Conservation (phyloP, 192 early-diverging fungal species). For the Thamnidium elegans region DNA sequence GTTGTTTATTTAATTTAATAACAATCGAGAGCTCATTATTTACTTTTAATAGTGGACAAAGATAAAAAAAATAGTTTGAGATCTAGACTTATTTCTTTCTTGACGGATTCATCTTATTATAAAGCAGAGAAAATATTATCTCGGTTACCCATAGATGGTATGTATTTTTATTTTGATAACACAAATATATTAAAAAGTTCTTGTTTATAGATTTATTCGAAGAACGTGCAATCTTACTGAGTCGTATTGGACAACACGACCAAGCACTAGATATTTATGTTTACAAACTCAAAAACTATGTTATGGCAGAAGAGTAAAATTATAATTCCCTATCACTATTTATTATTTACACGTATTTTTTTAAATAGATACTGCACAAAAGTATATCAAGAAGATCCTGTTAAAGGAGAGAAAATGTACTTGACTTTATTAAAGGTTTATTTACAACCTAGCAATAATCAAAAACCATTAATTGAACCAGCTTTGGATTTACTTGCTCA, state of each 20-base stretch:
- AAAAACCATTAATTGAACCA: constrained; percentile 50
- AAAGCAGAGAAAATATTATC: constrained; percentile 72
- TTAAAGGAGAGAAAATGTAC: constrained; percentile 57
- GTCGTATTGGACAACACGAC: constrained; percentile 80
- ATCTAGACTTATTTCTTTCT: constrained; percentile 57
- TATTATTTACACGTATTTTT: not conserved
- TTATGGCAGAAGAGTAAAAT: constrained; percentile 62
- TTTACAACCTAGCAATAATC: constrained; percentile 45
- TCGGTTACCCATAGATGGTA: constrained; percentile 71
- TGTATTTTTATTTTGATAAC: constrained; percentile 3
- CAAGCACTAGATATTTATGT: constrained; percentile 84
- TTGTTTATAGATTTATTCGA: constrained; percentile 62
- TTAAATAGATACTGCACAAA: constrained; percentile 58
- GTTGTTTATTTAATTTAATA: too few relatives aligned
- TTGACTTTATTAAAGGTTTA: constrained; percentile 63
- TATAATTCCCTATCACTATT: not conserved
- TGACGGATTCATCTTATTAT: constrained; percentile 69
- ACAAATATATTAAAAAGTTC: not conserved
- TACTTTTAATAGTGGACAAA: constrained; percentile 2
- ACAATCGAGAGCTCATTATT: not conserved
- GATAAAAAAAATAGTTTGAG: constrained; percentile 4
- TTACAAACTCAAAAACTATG: constrained; percentile 70
- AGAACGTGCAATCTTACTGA: constrained; percentile 77
- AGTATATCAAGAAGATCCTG: constrained; percentile 47
- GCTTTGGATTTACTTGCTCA: constrained; percentile 58